phyloP scores from a whole-genome alignment of 108 stramenopile genomes.

The Nitzschia inconspicua region DNA sequence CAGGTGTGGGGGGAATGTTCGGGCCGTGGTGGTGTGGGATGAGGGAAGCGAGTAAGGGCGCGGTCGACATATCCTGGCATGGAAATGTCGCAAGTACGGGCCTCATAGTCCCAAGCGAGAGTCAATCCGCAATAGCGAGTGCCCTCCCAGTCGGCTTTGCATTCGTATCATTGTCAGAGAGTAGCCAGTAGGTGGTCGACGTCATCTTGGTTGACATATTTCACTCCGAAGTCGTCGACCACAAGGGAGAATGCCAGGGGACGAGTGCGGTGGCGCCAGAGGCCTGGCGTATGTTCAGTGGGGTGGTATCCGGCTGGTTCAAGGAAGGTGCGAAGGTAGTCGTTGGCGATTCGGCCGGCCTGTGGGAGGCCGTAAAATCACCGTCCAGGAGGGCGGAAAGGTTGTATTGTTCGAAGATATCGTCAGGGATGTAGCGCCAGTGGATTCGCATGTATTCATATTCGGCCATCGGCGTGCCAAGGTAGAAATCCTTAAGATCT shows the following conservation, averaged over 20 bases:
- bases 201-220: slow-evolving; percentile 8
- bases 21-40: slow-evolving; percentile 13
- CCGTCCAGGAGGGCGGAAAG: neutral
- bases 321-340: neutral
- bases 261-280: slow-evolving; percentile 33
- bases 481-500: slow-evolving; percentile 39
- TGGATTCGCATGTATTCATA: neutral
- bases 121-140: slow-evolving; percentile 24
- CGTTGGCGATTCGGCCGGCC: neutral
- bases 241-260: slow-evolving; percentile 41
- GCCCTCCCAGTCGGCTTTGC: slow-evolving; percentile 16
- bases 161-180: slow-evolving; percentile 19
- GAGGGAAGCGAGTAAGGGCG: slow-evolving; percentile 32
- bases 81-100: slow-evolving; percentile 20
- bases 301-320: slow-evolving; percentile 8
- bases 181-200: slow-evolving; percentile 16
- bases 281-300: slow-evolving; percentile 28
- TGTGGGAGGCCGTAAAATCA: neutral
- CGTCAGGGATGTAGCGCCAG: neutral
- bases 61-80: slow-evolving; percentile 43
- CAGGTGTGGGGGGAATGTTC: slow-evolving; percentile 32
- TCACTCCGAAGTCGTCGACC: slow-evolving; percentile 41
- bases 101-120: slow-evolving; percentile 43
- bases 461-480: slow-evolving; percentile 18
- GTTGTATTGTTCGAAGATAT: neutral